A percentile compares a stretch with the other conserved stretches of the same genome.
Conservation (phyloP, 2,329 filamentous ascomycete species). For the Monilinia aucupariae region DNA sequence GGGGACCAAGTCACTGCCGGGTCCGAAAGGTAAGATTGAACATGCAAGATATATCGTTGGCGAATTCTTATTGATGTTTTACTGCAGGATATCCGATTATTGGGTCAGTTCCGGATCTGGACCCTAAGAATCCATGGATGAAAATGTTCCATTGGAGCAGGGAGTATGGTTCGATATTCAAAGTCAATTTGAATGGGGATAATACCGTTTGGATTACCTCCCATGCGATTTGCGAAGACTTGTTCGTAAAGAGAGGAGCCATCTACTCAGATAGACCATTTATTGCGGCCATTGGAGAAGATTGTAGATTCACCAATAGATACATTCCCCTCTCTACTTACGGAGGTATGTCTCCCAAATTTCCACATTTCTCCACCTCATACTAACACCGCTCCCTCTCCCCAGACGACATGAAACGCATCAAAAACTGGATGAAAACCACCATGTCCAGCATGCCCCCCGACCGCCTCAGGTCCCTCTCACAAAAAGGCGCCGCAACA, state of each 20-base stretch:
- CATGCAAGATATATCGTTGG: background rate
- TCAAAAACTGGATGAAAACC: slow-evolving; percentile 19
- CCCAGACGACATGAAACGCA: slow-evolving; percentile 18
- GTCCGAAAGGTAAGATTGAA: slow-evolving; percentile 18
- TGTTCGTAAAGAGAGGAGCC: slow-evolving; percentile 39
- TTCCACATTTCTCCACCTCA: background rate
- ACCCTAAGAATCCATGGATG: slow-evolving; percentile 37
- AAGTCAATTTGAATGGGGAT: slow-evolving; percentile 40
- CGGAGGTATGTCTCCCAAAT: slow-evolving; percentile 10
- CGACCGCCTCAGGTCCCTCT: slow-evolving; percentile 24
- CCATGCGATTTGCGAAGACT: slow-evolving; percentile 40
- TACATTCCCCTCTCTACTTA: slow-evolving; percentile 19
- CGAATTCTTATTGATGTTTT: background rate
- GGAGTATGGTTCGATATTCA: slow-evolving; percentile 40
- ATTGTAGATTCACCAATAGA: slow-evolving; percentile 15
- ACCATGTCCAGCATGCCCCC: slow-evolving; percentile 23
- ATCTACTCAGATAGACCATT: slow-evolving; percentile 32
- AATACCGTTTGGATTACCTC: slow-evolving; percentile 38
- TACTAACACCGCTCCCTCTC: background rate
- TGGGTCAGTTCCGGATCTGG: slow-evolving; percentile 20
- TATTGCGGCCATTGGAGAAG: slow-evolving; percentile 16
- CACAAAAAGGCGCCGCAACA: slow-evolving; percentile 14
- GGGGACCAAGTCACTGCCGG: slow-evolving; percentile 18
- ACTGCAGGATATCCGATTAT: slow-evolving; percentile 20
- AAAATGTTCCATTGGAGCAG: slow-evolving; percentile 39